Conservation (phyloP, 2,329 filamentous ascomycete genomes). For the Diplocarpon rosae region DNA sequence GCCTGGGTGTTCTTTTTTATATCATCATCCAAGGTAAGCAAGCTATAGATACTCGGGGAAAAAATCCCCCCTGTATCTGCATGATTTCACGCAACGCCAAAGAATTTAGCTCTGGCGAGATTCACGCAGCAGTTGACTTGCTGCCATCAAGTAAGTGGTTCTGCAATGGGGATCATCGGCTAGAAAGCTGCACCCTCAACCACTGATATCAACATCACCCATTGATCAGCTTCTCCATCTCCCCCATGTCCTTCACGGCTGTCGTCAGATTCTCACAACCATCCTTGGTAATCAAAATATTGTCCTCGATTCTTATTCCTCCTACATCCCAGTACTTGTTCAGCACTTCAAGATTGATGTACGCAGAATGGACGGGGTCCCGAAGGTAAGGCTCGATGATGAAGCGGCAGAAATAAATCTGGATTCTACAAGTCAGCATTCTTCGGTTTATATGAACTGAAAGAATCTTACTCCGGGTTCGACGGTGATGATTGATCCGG, state of each 20-base stretch:
- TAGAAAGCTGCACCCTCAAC: too few relatives aligned
- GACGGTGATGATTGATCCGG: conserved; percentile 79
- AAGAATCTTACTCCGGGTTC: conserved; percentile 65
- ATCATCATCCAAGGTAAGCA: too few relatives aligned
- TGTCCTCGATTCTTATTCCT: conserved; percentile 60
- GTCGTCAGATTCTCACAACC: conserved; percentile 65
- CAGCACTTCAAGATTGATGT: conserved; percentile 63
- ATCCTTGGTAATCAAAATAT: conserved; percentile 58
- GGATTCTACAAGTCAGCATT: neutral
- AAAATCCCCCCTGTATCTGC: too few relatives aligned
- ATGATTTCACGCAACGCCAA: too few relatives aligned
- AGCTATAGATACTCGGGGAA: too few relatives aligned
- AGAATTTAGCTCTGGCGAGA: too few relatives aligned
- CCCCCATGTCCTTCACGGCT: conserved; percentile 55
- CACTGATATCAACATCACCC: too few relatives aligned
- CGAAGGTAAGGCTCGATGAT: conserved; percentile 74
- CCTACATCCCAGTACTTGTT: conserved; percentile 75
- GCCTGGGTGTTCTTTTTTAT: too few relatives aligned
- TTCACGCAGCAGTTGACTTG: too few relatives aligned
- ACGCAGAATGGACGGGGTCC: conserved; percentile 60
- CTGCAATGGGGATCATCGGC: too few relatives aligned
- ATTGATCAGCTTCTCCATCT: conserved; percentile 38
- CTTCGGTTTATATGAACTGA: neutral
- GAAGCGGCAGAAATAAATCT: conserved; percentile 85
- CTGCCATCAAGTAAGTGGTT: too few relatives aligned